A percentile compares a stretch with the other conserved stretches of the same genome.
These are phyloP conservation scores for Clonostachys sp. DNA, from an alignment of 2,329 filamentous ascomycete species.

Conservation along the genomic window DNA sequence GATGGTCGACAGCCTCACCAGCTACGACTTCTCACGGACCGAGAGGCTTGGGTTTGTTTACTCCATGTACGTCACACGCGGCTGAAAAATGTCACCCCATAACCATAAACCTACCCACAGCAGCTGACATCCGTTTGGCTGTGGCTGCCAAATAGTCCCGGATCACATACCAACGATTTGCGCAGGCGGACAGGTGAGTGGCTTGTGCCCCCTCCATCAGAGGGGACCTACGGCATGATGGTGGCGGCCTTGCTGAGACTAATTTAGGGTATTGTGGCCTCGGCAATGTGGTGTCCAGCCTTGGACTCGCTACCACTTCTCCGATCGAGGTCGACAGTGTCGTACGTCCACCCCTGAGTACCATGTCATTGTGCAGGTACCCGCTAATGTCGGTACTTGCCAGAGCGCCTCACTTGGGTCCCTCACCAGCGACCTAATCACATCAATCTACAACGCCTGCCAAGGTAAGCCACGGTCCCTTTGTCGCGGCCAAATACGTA, in stretches of 20 bases:
- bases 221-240: too few species aligned
- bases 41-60: conserved; percentile 74
- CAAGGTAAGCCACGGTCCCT: conserved; percentile 34
- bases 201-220: neutral
- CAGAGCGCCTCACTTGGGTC: conserved; percentile 79
- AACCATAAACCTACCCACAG: neutral
- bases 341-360: conserved; percentile 33
- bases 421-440: conserved; percentile 64
- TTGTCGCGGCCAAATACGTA: neutral
- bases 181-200: conserved; percentile 21
- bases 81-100: neutral
- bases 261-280: conserved; percentile 68
- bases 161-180: conserved; percentile 21
- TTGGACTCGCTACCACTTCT: conserved; percentile 54
- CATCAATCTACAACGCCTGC: conserved; percentile 47
- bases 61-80: conserved; percentile 60
- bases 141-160: conserved; percentile 17
- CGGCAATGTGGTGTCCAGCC: conserved; percentile 56
- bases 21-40: conserved; percentile 80
- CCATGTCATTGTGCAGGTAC: too few species aligned
- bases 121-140: neutral
- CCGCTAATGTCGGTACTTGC: neutral
- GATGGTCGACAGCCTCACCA: conserved; percentile 63
- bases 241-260: conserved; percentile 11
- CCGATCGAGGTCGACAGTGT: conserved; percentile 69